phyloP scores from a whole-genome alignment of 2,329 filamentous ascomycete genomes.

The Aspergillus sp. region DNA sequence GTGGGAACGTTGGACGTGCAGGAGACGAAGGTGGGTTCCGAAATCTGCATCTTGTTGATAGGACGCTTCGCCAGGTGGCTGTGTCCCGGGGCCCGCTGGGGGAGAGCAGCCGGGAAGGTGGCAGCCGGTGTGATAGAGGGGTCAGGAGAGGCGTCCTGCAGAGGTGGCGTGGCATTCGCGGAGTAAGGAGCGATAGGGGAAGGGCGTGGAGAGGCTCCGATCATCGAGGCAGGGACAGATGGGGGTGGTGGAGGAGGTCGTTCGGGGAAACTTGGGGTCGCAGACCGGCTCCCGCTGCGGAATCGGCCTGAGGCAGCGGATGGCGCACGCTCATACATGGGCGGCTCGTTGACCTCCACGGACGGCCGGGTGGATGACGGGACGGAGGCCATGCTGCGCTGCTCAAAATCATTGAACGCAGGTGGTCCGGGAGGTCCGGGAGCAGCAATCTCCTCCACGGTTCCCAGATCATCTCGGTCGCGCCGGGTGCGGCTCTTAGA shows the following conservation, averaged over 20 bases:
- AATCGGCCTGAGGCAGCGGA: constrained; percentile 42
- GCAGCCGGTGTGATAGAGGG: constrained; percentile 38
- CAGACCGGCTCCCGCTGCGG: constrained; percentile 40
- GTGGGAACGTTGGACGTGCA: constrained; percentile 60
- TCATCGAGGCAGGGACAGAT: constrained; percentile 31
- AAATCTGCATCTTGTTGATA: constrained; percentile 62
- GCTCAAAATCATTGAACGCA: constrained; percentile 25
- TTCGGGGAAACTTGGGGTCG: constrained; percentile 36
- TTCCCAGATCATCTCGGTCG: constrained; percentile 56
- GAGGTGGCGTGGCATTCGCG: constrained; percentile 54
- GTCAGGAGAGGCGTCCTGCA: constrained; percentile 46
- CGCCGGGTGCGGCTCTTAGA: constrained; percentile 55
- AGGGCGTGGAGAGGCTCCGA: constrained; percentile 42
- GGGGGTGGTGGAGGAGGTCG: constrained; percentile 30
- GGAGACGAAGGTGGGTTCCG: constrained; percentile 55
- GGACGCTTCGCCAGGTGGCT: constrained; percentile 53
- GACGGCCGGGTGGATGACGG: constrained; percentile 40
- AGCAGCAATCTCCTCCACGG: constrained; percentile 47
- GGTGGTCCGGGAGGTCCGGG: constrained; percentile 31
- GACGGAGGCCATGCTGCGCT: constrained; percentile 26
- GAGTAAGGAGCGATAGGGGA: constrained; percentile 51
- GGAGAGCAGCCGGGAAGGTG: constrained; percentile 22
- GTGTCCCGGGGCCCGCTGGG: constrained; percentile 31
- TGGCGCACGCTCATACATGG: constrained; percentile 34
- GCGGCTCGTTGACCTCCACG: constrained; percentile 30